Base-by-base conservation (phyloP, 345 rosid genomes). In the Corchorus capsularis region DNA sequence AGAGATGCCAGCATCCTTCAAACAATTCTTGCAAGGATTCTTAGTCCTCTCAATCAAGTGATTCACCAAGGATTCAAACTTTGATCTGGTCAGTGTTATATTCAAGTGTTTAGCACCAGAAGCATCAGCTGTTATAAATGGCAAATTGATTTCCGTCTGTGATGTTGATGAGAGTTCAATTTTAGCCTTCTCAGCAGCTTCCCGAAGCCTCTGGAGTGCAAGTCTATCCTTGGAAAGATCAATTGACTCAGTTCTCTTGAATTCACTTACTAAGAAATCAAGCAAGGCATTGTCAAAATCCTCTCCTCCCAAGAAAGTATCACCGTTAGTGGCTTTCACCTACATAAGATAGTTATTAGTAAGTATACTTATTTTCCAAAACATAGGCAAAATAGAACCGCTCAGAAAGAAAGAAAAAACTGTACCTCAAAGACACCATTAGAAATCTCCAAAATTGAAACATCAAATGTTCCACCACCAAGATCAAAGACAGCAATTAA, bases 301-400 rank as follows among this genome's bases (percentile, higher is more conserved):
- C 75, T 94, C 97, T 63, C 98, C 98, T 67, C 98, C 97, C 86
- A 94, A 82, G 83, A 94, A 94, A 4, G 98, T 94, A 82, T 93
- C 98, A 14, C 98, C 98, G 82, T 94, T 94, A 67, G 98, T 94
- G 60, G 97, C 96, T 94, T 94, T 94, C 66, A 94, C 97, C 98
- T 94, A 76, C 17, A 76, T 12, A 14, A 16, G 63, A 45, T 4
- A 67, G 19, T 20, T 34, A 35, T 54, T 49, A 64, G 39, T 37
- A 17, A 27, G 27, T 1, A 27, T 27, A 27, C 1, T 27, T 3
- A 0, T 53, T 71, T 22, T 27, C 43, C 46, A 17, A 52, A 37
- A 12, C 55, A 54, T 63, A 5, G 3, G 1, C 13, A 10, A 55
- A 43, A 43, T 9, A 65, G 4, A 9, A 71, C 2, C 46, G 0